Percentiles rank a stretch among this genome's conserved stretches.
These are phyloP conservation scores for Calamus simplicifolius DNA, from an alignment of 176 grass and related monocot species.

Conservation along the genomic window DNA sequence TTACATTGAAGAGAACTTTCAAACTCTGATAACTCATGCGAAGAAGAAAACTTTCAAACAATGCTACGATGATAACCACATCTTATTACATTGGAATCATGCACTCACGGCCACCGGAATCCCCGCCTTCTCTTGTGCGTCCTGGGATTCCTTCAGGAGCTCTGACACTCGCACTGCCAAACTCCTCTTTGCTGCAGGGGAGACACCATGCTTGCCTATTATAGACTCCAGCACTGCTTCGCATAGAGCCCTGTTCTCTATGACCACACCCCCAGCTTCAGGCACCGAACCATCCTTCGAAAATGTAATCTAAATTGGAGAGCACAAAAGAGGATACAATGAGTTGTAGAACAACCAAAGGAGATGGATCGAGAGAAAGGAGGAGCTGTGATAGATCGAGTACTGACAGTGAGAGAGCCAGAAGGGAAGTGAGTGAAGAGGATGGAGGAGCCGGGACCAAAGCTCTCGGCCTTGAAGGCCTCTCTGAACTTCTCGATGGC, in stretches of 20 bases:
- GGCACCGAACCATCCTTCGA: conserved; percentile 42
- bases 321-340: no score
- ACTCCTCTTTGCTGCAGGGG: conserved; percentile 65
- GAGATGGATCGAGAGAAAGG: background rate
- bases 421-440: conserved; percentile 65
- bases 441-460: conserved; percentile 76
- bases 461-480: conserved; percentile 48
- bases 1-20: no score
- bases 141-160: conserved; percentile 24
- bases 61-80: no score
- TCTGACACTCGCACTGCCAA: conserved; percentile 47
- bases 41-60: no score
- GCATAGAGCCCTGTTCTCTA: conserved; percentile 53
- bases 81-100: no score
- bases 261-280: conserved; percentile 21
- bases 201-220: conserved; percentile 73
- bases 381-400: background rate
- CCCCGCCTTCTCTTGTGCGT: conserved; percentile 1
- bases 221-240: conserved; percentile 74
- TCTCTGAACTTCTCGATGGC: conserved; percentile 67
- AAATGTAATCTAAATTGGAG: conserved; percentile 47
- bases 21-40: no score
- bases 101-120: background rate
- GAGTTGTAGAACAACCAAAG: background rate
- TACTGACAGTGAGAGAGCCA: conserved; percentile 48